Evolutionary conservation across 192 early-diverging fungal genomes (phyloP).

Genomic region (Phlyctochytrium arcticum): DNA sequence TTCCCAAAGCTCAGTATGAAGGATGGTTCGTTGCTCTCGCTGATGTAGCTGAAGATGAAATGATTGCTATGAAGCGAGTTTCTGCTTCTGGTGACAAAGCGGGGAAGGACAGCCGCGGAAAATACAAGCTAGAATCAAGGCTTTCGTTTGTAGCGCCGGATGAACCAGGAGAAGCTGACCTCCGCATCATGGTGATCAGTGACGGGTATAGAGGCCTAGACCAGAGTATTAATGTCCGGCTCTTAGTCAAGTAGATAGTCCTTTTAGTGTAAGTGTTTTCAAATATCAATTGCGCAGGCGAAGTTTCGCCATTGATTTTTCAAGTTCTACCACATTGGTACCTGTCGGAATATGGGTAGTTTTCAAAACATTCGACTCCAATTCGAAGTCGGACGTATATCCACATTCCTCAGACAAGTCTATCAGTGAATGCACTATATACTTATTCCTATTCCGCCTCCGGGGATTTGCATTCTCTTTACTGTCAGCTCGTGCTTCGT

Average conservation of each 20-base stretch:
- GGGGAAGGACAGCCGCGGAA: neutral
- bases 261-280: too few species aligned
- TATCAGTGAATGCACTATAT: too few species aligned
- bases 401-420: too few species aligned
- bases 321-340: too few species aligned
- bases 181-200: slow-evolving; percentile 58
- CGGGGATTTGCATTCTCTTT: too few species aligned
- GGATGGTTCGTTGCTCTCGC: slow-evolving; percentile 90
- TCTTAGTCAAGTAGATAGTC: slow-evolving; percentile 19
- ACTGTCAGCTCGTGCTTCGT: too few species aligned
- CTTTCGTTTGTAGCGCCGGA: slow-evolving; percentile 67
- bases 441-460: too few species aligned
- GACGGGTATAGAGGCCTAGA: slow-evolving; percentile 70
- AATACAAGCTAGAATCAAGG: slow-evolving; percentile 23
- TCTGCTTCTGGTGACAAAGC: slow-evolving; percentile 49
- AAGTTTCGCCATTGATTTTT: too few species aligned
- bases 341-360: too few species aligned
- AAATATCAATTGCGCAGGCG: too few species aligned
- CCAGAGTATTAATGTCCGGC: neutral
- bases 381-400: too few species aligned
- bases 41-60: slow-evolving; percentile 54
- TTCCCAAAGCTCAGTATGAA: slow-evolving; percentile 90
- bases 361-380: too few species aligned
- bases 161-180: slow-evolving; percentile 52
- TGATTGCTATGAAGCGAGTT: slow-evolving; percentile 78